phyloP scores from a whole-genome alignment of 371 early-diverging fungal genomes.

The Paraphysoderma sedebokerense region DNA sequence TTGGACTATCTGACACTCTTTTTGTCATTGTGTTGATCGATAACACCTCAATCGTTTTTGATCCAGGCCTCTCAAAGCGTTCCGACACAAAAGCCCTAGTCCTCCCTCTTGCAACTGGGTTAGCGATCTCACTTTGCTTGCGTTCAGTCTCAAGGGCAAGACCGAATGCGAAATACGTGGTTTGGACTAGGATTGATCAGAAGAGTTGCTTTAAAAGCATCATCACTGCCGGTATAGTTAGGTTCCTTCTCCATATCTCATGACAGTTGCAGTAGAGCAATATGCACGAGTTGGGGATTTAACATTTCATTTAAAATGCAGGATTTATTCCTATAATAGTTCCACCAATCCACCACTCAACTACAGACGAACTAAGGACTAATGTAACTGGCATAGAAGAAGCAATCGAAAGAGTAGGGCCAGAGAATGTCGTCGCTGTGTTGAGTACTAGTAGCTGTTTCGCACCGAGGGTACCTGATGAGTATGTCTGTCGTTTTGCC shows the following conservation, averaged over 20 bases:
- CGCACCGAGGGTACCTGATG: constrained; percentile 10
- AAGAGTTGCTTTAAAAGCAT: constrained; percentile 11
- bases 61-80: no score
- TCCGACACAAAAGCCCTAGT: no score
- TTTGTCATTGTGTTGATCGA: no score
- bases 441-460: constrained; percentile 13
- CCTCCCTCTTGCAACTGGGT: constrained; percentile 13
- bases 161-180: constrained; percentile 8
- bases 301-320: no score
- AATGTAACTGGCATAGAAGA: constrained; percentile 2
- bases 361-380: constrained; percentile 6
- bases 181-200: constrained; percentile 15
- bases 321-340: no score
- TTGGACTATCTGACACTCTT: no score
- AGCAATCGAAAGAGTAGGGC: constrained; percentile 1
- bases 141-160: not conserved
- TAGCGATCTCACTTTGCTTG: constrained; percentile 6
- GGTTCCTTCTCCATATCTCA: no score
- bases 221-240: constrained; percentile 5
- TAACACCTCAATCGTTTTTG: no score
- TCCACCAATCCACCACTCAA: no score
- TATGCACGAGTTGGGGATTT: no score
- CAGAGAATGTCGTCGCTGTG: constrained; percentile 7
- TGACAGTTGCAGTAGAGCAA: no score
- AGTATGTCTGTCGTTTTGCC: no score